Base-by-base conservation (phyloP, 1,284 basidiomycete species). In the Cryptococcus wingfieldii region DNA sequence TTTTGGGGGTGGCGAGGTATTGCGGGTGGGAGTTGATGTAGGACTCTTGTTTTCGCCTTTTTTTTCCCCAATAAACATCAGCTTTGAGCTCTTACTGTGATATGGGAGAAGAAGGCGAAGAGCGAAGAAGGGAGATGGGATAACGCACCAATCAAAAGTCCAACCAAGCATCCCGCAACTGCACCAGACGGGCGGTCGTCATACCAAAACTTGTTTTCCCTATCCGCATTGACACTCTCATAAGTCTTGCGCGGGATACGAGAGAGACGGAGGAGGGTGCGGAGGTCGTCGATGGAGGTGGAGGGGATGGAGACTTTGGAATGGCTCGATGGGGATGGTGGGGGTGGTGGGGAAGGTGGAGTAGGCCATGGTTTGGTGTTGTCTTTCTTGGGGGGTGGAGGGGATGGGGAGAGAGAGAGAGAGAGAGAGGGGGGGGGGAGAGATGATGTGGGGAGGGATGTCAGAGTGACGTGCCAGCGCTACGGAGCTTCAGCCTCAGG, bases 271-370 rank as follows among this genome's bases (percentile, higher is more conserved):
- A 75, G 62, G 2, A 67, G 59, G 8, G 54, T 54, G 42, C 59
- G 62, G n/a, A 73, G 64, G 42, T 72, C 67, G 25, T 66, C 65
- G 27, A 73, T 60, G 19, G 66, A 60, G 2, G 51, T 53, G 38
- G 72, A 60, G 3, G 69, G 64, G 43, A 71, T 56, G 27, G 60
- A 38, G 9, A 63, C n/a, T 51, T 13, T 41, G 56, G 61, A 69
- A 75, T 12, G 65, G 63, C 37, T 59, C 56, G 49, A 73, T 43
- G 1, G 61, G 53, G 54, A 73, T 59, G 19, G 60, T 64, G 5
- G 70, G 64, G 9, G 51, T 43, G 53, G 57, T 46, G 3, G 72
- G 72, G 37, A 65, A 59, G 31, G 31, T 10, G 31, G 31, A 34
- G 31, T 34, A 34, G 6, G 31, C 6, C 31, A 34, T 34, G 31